Evolutionary conservation across 257 asterid genomes (phyloP).

Genomic region (Penstemon davidsonii): DNA sequence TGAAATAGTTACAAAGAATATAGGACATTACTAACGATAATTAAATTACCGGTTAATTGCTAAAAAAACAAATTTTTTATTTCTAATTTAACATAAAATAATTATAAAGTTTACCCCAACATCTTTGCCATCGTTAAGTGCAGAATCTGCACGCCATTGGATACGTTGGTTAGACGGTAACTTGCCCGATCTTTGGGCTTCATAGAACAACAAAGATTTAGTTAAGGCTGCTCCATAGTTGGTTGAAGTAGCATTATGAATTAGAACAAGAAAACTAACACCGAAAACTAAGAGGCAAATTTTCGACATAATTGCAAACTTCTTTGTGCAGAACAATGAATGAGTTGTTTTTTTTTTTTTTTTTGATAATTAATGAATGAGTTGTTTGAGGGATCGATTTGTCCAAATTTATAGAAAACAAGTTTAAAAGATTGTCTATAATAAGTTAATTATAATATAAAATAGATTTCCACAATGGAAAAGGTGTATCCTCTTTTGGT

Average conservation of each 20-base stretch:
- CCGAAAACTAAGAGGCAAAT: slow-evolving; percentile 28
- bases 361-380: too few relatives aligned
- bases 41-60: too few relatives aligned
- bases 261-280: slow-evolving; percentile 23
- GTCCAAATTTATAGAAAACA: slow-evolving; percentile 23
- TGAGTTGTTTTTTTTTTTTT: too few relatives aligned
- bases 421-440: not conserved
- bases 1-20: too few relatives aligned
- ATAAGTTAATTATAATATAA: too few relatives aligned
- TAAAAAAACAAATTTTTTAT: not conserved
- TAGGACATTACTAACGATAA: too few relatives aligned
- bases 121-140: slow-evolving; percentile 44
- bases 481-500: too few relatives aligned
- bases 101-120: slow-evolving; percentile 35
- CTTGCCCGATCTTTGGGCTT: slow-evolving; percentile 77
- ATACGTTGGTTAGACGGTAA: slow-evolving; percentile 50
- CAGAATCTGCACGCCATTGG: slow-evolving; percentile 70
- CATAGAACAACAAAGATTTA: slow-evolving; percentile 59
- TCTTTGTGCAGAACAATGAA: not conserved
- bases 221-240: slow-evolving; percentile 58
- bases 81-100: not conserved
- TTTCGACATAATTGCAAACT: slow-evolving; percentile 27
- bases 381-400: not conserved
- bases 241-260: slow-evolving; percentile 29
- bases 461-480: too few relatives aligned